Conservation (phyloP, 495 filamentous ascomycete species). For the Penicillium simplicissimum region DNA sequence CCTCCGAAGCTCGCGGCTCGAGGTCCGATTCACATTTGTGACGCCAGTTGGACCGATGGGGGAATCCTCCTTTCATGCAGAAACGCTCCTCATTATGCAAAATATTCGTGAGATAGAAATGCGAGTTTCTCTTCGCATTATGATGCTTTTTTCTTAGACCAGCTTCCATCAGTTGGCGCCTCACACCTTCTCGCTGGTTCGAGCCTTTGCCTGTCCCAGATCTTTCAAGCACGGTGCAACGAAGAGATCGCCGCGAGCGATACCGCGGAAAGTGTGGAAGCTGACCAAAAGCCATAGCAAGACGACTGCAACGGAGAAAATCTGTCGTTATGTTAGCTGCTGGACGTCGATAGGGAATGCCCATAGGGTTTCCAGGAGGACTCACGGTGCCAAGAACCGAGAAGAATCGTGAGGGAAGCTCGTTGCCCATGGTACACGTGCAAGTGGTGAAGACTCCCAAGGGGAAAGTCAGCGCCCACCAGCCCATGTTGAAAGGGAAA, state of each 20-base stretch:
- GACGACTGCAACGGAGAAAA: constrained; percentile 12
- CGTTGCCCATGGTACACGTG: constrained; percentile 41
- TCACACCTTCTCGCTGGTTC: background rate
- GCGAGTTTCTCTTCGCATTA: no score
- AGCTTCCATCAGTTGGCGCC: background rate
- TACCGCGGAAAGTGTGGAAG: background rate
- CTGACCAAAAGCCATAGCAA: constrained; percentile 14
- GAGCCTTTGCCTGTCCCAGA: background rate
- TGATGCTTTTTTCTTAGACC: background rate
- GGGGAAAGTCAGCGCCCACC: constrained; percentile 60
- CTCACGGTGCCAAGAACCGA: constrained; percentile 42
- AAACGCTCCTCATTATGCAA: no score
- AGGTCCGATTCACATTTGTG: no score
- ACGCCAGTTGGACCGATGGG: no score
- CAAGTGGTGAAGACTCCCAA: constrained; percentile 48
- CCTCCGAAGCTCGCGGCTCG: no score
- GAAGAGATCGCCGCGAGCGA: constrained; percentile 5
- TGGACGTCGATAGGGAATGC: no score
- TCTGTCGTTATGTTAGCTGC: constrained; percentile 5
- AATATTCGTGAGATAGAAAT: no score
- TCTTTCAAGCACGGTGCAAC: constrained; percentile 14
- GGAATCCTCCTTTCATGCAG: no score
- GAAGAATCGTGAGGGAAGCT: constrained; percentile 49
- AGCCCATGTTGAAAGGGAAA: constrained; percentile 60
- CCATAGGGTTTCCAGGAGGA: no score